Percentiles rank a stretch among this genome's conserved stretches.
Evolutionary conservation across 768 basidiomycete genomes (phyloP).

Genomic region (Kwoniella mangroviensis): DNA sequence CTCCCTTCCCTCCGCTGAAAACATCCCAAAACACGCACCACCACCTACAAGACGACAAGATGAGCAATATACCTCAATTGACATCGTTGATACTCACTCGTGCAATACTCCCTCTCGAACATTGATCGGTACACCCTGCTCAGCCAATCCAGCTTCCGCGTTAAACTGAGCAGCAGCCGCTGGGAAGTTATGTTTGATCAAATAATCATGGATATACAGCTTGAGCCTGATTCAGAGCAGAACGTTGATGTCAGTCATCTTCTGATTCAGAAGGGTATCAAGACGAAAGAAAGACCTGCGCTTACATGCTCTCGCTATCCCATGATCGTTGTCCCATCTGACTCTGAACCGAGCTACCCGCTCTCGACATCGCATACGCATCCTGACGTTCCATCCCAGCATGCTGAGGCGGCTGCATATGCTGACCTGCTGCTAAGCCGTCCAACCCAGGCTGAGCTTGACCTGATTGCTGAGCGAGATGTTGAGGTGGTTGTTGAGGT

Average conservation of each 20-base stretch:
- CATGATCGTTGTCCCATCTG: slow-evolving; percentile 25
- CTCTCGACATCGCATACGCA: slow-evolving; percentile 42
- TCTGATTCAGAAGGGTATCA: neutral
- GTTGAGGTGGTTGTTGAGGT: slow-evolving; percentile 23
- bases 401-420: slow-evolving; percentile 27
- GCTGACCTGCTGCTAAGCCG: slow-evolving; percentile 29
- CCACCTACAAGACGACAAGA: slow-evolving; percentile 36
- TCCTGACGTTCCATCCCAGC: slow-evolving; percentile 22
- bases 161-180: slow-evolving; percentile 52
- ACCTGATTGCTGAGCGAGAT: slow-evolving; percentile 13
- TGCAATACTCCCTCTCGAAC: slow-evolving; percentile 56
- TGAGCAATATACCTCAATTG: slow-evolving; percentile 1
- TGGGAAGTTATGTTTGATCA: slow-evolving; percentile 55
- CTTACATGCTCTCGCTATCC: slow-evolving; percentile 47
- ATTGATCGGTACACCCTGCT: slow-evolving; percentile 56
- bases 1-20: slow-evolving; percentile 50
- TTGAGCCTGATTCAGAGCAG: slow-evolving; percentile 46
- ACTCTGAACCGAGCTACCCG: slow-evolving; percentile 34
- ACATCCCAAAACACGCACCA: slow-evolving; percentile 58
- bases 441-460: slow-evolving; percentile 41
- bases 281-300: neutral
- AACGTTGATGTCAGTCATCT: neutral
- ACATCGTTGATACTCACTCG: slow-evolving; percentile 49
- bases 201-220: slow-evolving; percentile 59
- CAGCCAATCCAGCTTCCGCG: slow-evolving; percentile 50